phyloP scores from a whole-genome alignment of 208 protist species.

The Wallacemonas sp. region DNA sequence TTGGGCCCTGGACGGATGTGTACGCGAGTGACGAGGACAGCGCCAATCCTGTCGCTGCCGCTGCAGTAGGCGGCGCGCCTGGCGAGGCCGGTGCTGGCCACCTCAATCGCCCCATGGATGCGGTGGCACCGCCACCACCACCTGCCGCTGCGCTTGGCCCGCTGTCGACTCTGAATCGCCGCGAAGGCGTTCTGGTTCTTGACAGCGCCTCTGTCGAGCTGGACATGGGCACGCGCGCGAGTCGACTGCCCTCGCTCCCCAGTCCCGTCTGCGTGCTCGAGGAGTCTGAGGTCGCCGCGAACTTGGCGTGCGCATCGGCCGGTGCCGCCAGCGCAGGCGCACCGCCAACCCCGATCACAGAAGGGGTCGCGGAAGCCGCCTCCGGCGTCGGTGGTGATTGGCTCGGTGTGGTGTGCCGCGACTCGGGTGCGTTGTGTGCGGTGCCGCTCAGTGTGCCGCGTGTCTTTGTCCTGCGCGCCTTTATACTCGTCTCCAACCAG shows the following conservation, averaged over 20 bases:
- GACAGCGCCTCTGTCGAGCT: conserved; percentile 61
- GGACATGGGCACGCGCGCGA: conserved; percentile 32
- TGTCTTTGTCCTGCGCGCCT: conserved; percentile 31
- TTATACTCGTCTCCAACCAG: conserved; percentile 73
- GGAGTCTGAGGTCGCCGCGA: neutral
- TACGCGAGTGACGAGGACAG: neutral
- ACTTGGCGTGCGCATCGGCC: neutral
- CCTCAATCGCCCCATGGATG: too few species aligned
- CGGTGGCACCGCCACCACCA: neutral
- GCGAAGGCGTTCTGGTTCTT: conserved; percentile 62
- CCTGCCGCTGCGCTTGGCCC: neutral
- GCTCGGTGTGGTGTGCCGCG: neutral
- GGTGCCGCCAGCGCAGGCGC: neutral
- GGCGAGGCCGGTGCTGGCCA: neutral
- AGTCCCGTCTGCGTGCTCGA: neutral
- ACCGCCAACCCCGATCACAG: neutral
- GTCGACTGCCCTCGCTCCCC: conserved; percentile 4
- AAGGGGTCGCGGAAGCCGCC: neutral
- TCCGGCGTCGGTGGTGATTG: too few species aligned
- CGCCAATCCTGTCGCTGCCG: neutral
- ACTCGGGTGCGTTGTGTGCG: neutral
- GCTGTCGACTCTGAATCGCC: conserved; percentile 18
- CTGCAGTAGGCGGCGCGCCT: neutral
- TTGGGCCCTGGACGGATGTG: neutral
- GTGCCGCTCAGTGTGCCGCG: neutral